Conservation (phyloP, 179 eudicot species). For the Carnegiea gigantea region DNA sequence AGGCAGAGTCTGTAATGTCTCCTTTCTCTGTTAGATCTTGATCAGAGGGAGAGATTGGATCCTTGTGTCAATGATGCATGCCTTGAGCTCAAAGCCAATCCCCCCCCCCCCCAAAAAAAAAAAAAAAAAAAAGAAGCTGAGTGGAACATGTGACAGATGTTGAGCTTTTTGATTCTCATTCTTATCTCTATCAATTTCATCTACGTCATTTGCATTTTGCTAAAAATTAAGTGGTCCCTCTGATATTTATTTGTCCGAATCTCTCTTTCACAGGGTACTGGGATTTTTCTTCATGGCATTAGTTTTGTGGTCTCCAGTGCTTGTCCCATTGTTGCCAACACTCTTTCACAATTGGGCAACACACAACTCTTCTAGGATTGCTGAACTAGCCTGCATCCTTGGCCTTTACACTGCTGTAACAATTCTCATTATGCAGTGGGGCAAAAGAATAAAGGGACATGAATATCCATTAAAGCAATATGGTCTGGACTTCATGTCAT, state of each 20-base stretch:
- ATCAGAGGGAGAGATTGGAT: too few relatives aligned
- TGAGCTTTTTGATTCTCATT: too few relatives aligned
- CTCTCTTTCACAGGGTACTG: slow-evolving; percentile 53
- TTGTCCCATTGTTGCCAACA: slow-evolving; percentile 82
- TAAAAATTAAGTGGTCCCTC: not conserved
- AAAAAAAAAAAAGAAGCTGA: too few relatives aligned
- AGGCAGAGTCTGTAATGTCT: too few relatives aligned
- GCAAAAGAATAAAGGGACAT: slow-evolving; percentile 81
- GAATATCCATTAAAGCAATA: slow-evolving; percentile 76
- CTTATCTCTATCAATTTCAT: too few relatives aligned
- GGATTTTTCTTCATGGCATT: slow-evolving; percentile 84
- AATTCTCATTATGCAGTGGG: slow-evolving; percentile 79
- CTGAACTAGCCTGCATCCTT: slow-evolving; percentile 69
- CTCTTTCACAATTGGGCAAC: slow-evolving; percentile 72
- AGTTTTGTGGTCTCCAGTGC: slow-evolving; percentile 90
- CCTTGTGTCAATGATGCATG: too few relatives aligned
- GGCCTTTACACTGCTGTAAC: slow-evolving; percentile 78
- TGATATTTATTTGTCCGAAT: not conserved
- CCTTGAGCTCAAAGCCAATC: too few relatives aligned
- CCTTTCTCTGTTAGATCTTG: too few relatives aligned
- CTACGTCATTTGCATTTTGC: not conserved
- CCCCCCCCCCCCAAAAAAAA: too few relatives aligned
- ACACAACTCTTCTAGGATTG: slow-evolving; percentile 48
- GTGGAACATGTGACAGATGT: too few relatives aligned
- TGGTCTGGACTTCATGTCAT: slow-evolving; percentile 73